phyloP scores from a whole-genome alignment of 2,329 filamentous ascomycete genomes.

The Botrytis fabae region DNA sequence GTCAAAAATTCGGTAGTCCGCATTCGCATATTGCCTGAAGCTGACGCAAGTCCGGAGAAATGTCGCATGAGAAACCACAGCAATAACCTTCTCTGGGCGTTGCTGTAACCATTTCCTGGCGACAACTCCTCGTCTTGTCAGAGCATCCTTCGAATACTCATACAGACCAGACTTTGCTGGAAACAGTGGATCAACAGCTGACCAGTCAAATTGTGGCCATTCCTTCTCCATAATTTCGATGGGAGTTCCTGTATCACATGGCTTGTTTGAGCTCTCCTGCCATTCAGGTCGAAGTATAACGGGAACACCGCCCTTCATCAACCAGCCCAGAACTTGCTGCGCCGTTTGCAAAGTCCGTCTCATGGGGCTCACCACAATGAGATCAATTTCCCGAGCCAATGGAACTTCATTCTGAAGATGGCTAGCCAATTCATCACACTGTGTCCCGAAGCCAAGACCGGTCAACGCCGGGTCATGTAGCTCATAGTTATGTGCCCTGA shows the following conservation, averaged over 20 bases:
- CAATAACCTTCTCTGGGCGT: constrained; percentile 41
- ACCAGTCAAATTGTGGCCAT: constrained; percentile 42
- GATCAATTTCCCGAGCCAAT: constrained; percentile 37
- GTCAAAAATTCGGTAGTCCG: constrained; percentile 40
- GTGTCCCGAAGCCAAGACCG: constrained; percentile 30
- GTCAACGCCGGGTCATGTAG: constrained; percentile 35
- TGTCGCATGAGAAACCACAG: constrained; percentile 39
- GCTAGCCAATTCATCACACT: constrained; percentile 34
- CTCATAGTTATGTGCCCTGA: constrained; percentile 33
- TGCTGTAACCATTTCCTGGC: constrained; percentile 37
- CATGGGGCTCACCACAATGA: constrained; percentile 41
- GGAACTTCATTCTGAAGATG: constrained; percentile 36
- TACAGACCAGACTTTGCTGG: constrained; percentile 39
- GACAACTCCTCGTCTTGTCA: constrained; percentile 34
- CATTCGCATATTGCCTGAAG: constrained; percentile 37
- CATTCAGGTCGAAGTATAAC: constrained; percentile 38
- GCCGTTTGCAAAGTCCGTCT: constrained; percentile 39
- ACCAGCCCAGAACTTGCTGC: constrained; percentile 37
- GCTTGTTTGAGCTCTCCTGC: constrained; percentile 40
- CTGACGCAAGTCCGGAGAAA: constrained; percentile 38
- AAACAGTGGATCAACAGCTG: constrained; percentile 37
- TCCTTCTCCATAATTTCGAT: constrained; percentile 36
- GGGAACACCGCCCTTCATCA: constrained; percentile 38
- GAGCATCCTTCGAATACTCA: constrained; percentile 32
- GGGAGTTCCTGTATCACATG: constrained; percentile 39